These are phyloP conservation scores for Micractinium conductrix DNA, from an alignment of 139 green algal genomes.

Conservation along the genomic window DNA sequence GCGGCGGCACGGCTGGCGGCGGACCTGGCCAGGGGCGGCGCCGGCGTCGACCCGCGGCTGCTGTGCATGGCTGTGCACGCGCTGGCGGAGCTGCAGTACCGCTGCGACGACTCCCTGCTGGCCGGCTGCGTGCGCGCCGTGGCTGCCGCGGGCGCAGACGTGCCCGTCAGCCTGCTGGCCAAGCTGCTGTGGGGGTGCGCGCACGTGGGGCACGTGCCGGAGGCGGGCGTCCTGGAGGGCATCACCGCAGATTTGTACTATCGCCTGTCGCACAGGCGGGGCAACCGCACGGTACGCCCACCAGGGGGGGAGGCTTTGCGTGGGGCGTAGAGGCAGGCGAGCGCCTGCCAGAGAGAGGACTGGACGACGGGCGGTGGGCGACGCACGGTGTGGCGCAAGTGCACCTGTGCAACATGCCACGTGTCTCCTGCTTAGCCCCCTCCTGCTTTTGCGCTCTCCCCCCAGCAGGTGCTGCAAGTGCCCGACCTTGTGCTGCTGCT, in stretches of 20 bases:
- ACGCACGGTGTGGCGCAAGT: too few relatives aligned
- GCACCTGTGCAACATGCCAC: too few relatives aligned
- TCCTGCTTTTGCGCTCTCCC: too few relatives aligned
- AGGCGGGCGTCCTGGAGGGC: slow-evolving; percentile 6
- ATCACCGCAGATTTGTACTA: background rate
- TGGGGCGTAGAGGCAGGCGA: too few relatives aligned
- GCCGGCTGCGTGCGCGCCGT: background rate
- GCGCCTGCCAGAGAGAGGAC: too few relatives aligned
- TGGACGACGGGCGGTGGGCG: too few relatives aligned
- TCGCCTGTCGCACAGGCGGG: background rate
- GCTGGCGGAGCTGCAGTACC: slow-evolving; percentile 12
- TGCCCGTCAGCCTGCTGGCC: background rate
- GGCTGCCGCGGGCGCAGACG: background rate
- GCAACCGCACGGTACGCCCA: slow-evolving; percentile 23
- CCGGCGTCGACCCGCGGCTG: background rate
- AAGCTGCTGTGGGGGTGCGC: slow-evolving; percentile 53
- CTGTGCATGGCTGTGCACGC: slow-evolving; percentile 30
- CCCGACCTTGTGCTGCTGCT: slow-evolving; percentile 30
- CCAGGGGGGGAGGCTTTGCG: too few relatives aligned
- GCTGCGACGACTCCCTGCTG: background rate
- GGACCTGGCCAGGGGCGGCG: background rate
- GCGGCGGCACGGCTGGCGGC: background rate
- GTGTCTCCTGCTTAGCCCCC: background rate
- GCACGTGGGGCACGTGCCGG: slow-evolving; percentile 39
- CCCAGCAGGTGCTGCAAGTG: slow-evolving; percentile 34